Evolutionary conservation across 805 yeast species (phyloP).

Genomic region (Wickerhamomyces ciferrii): DNA sequence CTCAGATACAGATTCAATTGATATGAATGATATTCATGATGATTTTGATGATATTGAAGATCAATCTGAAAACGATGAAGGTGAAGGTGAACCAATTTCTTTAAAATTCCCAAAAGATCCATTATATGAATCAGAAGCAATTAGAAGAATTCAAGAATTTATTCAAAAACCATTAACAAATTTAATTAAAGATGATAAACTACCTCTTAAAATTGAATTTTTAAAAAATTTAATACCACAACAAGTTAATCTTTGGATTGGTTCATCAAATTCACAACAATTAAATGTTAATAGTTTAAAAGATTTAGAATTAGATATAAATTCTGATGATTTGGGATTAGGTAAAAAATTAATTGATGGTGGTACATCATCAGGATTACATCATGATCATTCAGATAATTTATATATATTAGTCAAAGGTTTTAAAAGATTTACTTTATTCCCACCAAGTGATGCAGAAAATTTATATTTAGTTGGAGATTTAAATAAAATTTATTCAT

Average conservation of each 20-base stretch:
- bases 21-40: slow-evolving; percentile 39
- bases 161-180: slow-evolving; percentile 60
- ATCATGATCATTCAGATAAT: slow-evolving; percentile 80
- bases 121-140: slow-evolving; percentile 27
- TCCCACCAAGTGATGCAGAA: slow-evolving; percentile 56
- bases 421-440: slow-evolving; percentile 59
- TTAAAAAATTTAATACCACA: slow-evolving; percentile 48
- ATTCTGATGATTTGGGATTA: slow-evolving; percentile 29
- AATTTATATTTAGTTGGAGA: slow-evolving; percentile 62
- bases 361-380: slow-evolving; percentile 68
- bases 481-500: slow-evolving; percentile 42
- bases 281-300: slow-evolving; percentile 1
- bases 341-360: slow-evolving; percentile 54
- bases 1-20: slow-evolving; percentile 37
- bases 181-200: slow-evolving; percentile 20
- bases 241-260: slow-evolving; percentile 75
- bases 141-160: slow-evolving; percentile 41
- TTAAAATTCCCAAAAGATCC: slow-evolving; percentile 20
- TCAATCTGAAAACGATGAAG: slow-evolving; percentile 9
- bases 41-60: slow-evolving; percentile 39
- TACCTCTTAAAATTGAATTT: slow-evolving; percentile 39
- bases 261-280: slow-evolving; percentile 26
- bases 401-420: slow-evolving; percentile 60
- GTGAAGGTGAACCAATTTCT: slow-evolving; percentile 6
- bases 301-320: slow-evolving; percentile 12